Evolutionary conservation across 1,284 basidiomycete genomes (phyloP).

Genomic region (Tilletiopsis washingtonensis): DNA sequence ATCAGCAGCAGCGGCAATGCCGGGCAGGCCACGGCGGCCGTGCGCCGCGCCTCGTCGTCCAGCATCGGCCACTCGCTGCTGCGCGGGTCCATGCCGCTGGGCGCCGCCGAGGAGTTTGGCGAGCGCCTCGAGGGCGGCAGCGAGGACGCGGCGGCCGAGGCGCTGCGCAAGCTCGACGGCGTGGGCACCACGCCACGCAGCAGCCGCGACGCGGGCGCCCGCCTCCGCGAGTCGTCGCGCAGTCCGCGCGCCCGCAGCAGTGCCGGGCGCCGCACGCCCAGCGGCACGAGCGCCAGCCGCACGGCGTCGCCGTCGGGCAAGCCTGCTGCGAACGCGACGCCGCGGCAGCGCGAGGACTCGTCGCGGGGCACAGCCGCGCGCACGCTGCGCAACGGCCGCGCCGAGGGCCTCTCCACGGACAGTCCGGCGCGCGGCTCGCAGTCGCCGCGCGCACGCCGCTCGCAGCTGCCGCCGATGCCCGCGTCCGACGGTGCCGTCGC

Average conservation of each 20-base stretch:
- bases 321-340: background rate
- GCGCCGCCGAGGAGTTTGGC: conserved; percentile 24
- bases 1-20: background rate
- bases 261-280: conserved; percentile 20
- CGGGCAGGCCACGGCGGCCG: background rate
- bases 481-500: background rate
- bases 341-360: background rate
- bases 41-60: conserved; percentile 49
- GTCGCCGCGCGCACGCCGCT: conserved; percentile 25
- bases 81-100: conserved; percentile 29
- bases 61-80: conserved; percentile 50
- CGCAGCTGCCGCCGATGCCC: conserved; percentile 30
- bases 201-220: conserved; percentile 14
- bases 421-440: background rate
- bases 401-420: background rate
- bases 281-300: conserved; percentile 16
- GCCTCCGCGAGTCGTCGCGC: conserved; percentile 12
- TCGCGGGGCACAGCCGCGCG: background rate
- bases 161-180: conserved; percentile 86
- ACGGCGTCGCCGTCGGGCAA: conserved; percentile 19
- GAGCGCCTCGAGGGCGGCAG: conserved; percentile 44
- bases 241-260: conserved; percentile 28
- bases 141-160: conserved; percentile 77
- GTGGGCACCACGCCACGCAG: conserved; percentile 56
- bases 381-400: background rate